Conservation (phyloP, 2,329 filamentous ascomycete genomes). For the Fusarium algeriense region DNA sequence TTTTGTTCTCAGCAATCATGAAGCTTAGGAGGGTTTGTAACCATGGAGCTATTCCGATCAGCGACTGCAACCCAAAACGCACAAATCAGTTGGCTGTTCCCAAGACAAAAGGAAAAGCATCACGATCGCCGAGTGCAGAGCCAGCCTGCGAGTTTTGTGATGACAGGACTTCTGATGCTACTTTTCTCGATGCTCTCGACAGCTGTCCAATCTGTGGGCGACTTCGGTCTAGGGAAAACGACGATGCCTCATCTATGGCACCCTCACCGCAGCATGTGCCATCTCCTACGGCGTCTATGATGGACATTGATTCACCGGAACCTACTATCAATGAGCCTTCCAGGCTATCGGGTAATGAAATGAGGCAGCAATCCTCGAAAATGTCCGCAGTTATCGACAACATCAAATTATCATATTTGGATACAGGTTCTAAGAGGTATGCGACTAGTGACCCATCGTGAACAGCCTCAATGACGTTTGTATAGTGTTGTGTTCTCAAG, state of each 20-base stretch:
- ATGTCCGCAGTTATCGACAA: conserved; percentile 6
- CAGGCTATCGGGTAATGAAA: rapidly evolving
- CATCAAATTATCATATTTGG: not conserved
- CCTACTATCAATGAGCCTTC: rapidly evolving
- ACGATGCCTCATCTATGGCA: rapidly evolving
- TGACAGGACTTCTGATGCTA: rapidly evolving
- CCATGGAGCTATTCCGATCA: not conserved
- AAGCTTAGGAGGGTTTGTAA: conserved; percentile 17
- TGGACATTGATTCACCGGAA: rapidly evolving
- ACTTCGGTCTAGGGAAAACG: rapidly evolving
- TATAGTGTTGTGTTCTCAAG: conserved; percentile 1
- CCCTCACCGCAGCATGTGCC: not conserved
- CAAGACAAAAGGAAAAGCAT: rapidly evolving
- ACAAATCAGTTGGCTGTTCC: not conserved
- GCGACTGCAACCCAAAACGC: rapidly evolving
- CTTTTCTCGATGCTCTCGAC: not conserved
- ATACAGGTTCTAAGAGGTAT: not conserved
- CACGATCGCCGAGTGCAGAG: not conserved
- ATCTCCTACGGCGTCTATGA: not conserved
- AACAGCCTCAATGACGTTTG: rapidly evolving
- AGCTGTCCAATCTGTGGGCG: not conserved
- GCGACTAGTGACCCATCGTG: rapidly evolving
- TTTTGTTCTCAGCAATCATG: not conserved
- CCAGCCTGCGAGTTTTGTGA: not conserved
- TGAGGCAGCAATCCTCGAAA: not conserved